phyloP scores from a whole-genome alignment of 768 basidiomycete genomes.

The Lentinula detonsa region DNA sequence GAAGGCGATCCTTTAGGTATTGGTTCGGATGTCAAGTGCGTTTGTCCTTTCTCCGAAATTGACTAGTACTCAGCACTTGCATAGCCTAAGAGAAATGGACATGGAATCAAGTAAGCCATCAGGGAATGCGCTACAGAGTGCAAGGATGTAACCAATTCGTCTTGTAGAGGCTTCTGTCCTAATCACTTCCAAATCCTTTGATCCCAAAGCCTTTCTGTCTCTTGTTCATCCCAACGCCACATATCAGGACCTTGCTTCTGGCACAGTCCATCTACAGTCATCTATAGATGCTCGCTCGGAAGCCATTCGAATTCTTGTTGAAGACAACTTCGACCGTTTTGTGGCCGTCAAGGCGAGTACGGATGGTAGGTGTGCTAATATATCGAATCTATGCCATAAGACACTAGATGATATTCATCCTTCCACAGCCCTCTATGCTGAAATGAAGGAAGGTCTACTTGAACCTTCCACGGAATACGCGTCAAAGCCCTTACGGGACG shows the following conservation, averaged over 20 bases:
- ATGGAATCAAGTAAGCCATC: slow-evolving; percentile 62
- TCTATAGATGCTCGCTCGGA: slow-evolving; percentile 90
- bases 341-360: slow-evolving; percentile 96
- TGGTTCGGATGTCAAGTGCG: slow-evolving; percentile 57
- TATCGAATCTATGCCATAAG: not conserved
- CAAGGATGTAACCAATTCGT: not conserved
- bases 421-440: slow-evolving; percentile 69
- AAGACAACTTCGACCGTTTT: slow-evolving; percentile 97
- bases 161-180: slow-evolving; percentile 69
- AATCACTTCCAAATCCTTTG: slow-evolving; percentile 90
- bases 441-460: slow-evolving; percentile 90
- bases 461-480: slow-evolving; percentile 74
- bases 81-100: slow-evolving; percentile 62
- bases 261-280: slow-evolving; percentile 64
- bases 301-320: slow-evolving; percentile 91
- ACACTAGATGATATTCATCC: slow-evolving; percentile 7
- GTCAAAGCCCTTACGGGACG: slow-evolving; percentile 73
- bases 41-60: slow-evolving; percentile 7
- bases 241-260: slow-evolving; percentile 82
- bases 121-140: not conserved
- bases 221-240: slow-evolving; percentile 92
- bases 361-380: slow-evolving; percentile 54
- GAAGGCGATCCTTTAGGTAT: slow-evolving; percentile 80
- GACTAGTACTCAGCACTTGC: slow-evolving; percentile 5
- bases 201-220: slow-evolving; percentile 90